A percentile compares a stretch with the other conserved stretches of the same genome.
These are phyloP conservation scores for Lignosus rhinocerotis DNA, from an alignment of 1,284 basidiomycete species.

Conservation along the genomic window DNA sequence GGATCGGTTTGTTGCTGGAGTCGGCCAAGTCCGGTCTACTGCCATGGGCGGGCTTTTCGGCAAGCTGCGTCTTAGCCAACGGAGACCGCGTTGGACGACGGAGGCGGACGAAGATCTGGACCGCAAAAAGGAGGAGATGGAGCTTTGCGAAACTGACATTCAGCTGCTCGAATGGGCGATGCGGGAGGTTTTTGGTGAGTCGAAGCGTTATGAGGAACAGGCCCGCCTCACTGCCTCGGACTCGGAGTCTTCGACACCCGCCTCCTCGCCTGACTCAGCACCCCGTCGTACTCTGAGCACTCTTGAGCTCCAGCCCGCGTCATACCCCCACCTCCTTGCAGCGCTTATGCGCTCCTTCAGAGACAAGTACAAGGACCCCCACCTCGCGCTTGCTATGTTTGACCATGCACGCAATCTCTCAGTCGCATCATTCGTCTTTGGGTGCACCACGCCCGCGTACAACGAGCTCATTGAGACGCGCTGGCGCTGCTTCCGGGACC, in stretches of 20 bases:
- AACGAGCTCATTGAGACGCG: slow-evolving; percentile 81
- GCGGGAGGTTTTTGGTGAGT: slow-evolving; percentile 67
- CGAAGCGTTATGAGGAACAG: slow-evolving; percentile 47
- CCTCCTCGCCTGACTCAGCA: slow-evolving; percentile 26
- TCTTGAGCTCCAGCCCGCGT: slow-evolving; percentile 48
- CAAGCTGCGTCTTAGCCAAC: slow-evolving; percentile 51
- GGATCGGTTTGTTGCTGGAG: slow-evolving; percentile 5
- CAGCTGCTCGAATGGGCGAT: slow-evolving; percentile 79
- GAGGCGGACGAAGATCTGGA: slow-evolving; percentile 65
- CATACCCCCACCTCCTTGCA: slow-evolving; percentile 77
- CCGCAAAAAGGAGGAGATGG: slow-evolving; percentile 74
- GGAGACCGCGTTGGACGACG: slow-evolving; percentile 49
- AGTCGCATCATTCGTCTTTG: slow-evolving; percentile 79
- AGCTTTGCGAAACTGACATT: slow-evolving; percentile 66
- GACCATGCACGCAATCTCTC: slow-evolving; percentile 73
- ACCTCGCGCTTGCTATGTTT: slow-evolving; percentile 84
- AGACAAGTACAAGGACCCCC: slow-evolving; percentile 74
- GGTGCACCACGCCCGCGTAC: slow-evolving; percentile 83
- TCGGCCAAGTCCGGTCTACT: slow-evolving; percentile 13
- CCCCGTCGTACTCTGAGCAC: not conserved
- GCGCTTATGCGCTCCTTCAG: slow-evolving; percentile 76
- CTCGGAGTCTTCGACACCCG: slow-evolving; percentile 6
- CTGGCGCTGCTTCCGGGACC: slow-evolving; percentile 81
- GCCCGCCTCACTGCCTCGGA: slow-evolving; percentile 37
- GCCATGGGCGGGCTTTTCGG: slow-evolving; percentile 35